Percentiles rank a stretch among this genome's conserved stretches.
phyloP scores from a whole-genome alignment of 2,329 filamentous ascomycete species.

The Immersiporthe knoxdaviesiana region DNA sequence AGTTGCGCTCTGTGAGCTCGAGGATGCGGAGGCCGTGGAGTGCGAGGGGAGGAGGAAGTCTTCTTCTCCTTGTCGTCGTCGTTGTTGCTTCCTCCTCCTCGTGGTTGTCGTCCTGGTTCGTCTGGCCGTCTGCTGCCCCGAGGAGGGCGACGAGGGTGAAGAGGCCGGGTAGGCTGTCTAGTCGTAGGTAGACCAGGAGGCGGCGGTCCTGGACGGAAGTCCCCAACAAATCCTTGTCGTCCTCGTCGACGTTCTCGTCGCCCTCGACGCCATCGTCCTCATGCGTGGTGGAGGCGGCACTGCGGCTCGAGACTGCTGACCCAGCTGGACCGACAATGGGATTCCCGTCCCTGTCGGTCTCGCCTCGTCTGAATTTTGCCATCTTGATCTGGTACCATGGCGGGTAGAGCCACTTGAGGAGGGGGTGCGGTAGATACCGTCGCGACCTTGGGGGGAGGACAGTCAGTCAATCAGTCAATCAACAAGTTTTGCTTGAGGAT shows the following conservation, averaged over 20 bases:
- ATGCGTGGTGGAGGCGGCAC: constrained; percentile 30
- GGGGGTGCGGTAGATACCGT: constrained; percentile 82
- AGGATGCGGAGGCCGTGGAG: constrained; percentile 85
- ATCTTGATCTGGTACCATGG: constrained; percentile 59
- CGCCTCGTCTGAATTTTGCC: constrained; percentile 69
- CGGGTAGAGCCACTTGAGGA: constrained; percentile 76
- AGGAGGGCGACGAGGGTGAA: constrained; percentile 83
- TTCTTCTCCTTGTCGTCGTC: constrained; percentile 37
- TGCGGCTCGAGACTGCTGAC: constrained; percentile 34
- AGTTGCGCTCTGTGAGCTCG: constrained; percentile 88
- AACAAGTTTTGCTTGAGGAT: no score
- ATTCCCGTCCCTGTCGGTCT: constrained; percentile 80
- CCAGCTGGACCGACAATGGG: constrained; percentile 37
- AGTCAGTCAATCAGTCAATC: background rate
- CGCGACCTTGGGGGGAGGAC: constrained; percentile 54
- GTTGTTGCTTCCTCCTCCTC: constrained; percentile 36
- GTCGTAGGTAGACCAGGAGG: constrained; percentile 78
- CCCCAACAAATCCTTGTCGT: constrained; percentile 36
- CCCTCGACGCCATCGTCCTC: background rate
- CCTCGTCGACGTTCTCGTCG: constrained; percentile 19
- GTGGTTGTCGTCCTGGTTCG: constrained; percentile 21
- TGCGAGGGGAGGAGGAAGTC: constrained; percentile 53
- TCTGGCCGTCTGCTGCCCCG: constrained; percentile 44
- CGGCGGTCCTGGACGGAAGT: constrained; percentile 54
- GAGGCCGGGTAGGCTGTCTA: constrained; percentile 81